Conservation (phyloP, 306 rosid species). For the Begonia loranthoides region DNA sequence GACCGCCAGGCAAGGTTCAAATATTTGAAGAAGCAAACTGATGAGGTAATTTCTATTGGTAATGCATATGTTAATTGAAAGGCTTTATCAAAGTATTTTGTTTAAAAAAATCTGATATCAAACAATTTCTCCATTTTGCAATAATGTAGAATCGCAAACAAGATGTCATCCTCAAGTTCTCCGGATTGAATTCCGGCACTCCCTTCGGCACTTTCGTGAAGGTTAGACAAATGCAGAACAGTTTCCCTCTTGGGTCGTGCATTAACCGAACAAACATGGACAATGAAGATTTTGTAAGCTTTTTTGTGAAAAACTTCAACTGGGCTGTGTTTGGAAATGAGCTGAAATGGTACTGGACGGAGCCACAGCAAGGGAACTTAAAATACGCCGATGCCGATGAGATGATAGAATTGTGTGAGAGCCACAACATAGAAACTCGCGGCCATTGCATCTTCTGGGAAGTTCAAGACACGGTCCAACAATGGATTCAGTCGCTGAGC, state of each 20-base stretch:
- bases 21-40: conserved; percentile 50
- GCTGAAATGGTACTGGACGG: conserved; percentile 96
- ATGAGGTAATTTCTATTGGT: conserved; percentile 46
- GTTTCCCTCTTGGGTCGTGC: conserved; percentile 84
- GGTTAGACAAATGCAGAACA: conserved; percentile 48
- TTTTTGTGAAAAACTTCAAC: conserved; percentile 65
- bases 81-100: not conserved
- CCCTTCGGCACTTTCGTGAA: conserved; percentile 30
- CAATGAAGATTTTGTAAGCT: conserved; percentile 74
- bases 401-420: conserved; percentile 46
- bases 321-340: conserved; percentile 98
- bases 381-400: conserved; percentile 85
- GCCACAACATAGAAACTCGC: conserved; percentile 47
- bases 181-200: conserved; percentile 31
- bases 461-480: conserved; percentile 53
- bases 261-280: conserved; percentile 67
- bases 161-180: conserved; percentile 59
- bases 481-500: conserved; percentile 51
- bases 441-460: conserved; percentile 98
- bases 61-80: not conserved
- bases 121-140: too few relatives aligned
- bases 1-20: conserved; percentile 64
- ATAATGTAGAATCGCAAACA: conserved; percentile 66
- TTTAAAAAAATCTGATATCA: not conserved
- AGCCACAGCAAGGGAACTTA: conserved; percentile 61